These are phyloP conservation scores for Mycena indigotica DNA, from an alignment of 768 basidiomycete genomes.

Conservation along the genomic window DNA sequence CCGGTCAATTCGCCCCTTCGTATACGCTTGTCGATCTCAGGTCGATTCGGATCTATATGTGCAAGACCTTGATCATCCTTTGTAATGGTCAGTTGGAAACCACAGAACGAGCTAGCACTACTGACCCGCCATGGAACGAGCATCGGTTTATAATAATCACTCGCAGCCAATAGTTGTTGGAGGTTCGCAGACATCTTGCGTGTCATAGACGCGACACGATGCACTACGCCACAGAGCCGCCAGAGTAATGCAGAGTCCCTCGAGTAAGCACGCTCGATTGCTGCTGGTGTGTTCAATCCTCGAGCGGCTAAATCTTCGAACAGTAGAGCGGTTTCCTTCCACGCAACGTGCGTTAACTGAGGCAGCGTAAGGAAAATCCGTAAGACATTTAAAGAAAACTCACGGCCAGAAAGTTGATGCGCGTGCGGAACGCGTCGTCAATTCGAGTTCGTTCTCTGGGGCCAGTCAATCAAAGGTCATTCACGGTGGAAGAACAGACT, in stretches of 20 bases:
- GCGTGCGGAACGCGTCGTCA: slow-evolving; percentile 11
- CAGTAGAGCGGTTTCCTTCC: slow-evolving; percentile 9
- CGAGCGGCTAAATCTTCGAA: slow-evolving; percentile 9
- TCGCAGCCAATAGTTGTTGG: not conserved
- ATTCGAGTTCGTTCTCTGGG: not conserved
- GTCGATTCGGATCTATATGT: slow-evolving; percentile 5
- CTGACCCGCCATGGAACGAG: slow-evolving; percentile 8
- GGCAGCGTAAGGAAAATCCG: not conserved
- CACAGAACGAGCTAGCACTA: not conserved
- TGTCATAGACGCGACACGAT: not conserved
- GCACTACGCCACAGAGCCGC: slow-evolving; percentile 2
- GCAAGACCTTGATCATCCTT: slow-evolving; percentile 7
- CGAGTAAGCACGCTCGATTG: slow-evolving; percentile 16
- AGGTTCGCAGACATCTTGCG: slow-evolving; percentile 14
- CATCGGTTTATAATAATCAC: slow-evolving; percentile 7
- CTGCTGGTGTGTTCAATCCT: slow-evolving; percentile 12
- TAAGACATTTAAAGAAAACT: not conserved
- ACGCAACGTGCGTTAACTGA: slow-evolving; percentile 11
- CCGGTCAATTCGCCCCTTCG: not conserved
- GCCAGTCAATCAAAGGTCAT: not conserved
- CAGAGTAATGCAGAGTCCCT: slow-evolving; percentile 11
- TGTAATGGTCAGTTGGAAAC: not conserved
- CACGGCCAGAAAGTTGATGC: slow-evolving; percentile 3
- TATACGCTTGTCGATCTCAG: not conserved
- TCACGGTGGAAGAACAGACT: not conserved